Evolutionary conservation across 2,329 filamentous ascomycete species (phyloP).

Genomic region (Myriosclerotinia duriaeana): DNA sequence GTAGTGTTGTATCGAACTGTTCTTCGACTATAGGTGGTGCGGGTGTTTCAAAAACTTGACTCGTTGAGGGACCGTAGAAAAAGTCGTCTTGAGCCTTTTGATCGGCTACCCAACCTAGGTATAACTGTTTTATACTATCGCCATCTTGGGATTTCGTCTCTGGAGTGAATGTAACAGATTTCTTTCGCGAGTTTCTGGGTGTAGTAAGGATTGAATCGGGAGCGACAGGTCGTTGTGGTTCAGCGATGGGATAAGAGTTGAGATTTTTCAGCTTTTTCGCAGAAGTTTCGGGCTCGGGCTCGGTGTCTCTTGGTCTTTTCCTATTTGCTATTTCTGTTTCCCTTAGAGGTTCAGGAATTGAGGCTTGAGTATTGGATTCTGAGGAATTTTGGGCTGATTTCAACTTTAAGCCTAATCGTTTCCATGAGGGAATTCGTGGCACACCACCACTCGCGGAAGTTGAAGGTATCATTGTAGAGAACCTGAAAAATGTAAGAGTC

Average conservation of each 20-base stretch:
- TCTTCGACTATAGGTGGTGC: conserved; percentile 37
- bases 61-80: conserved; percentile 30
- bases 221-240: conserved; percentile 14
- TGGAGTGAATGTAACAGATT: conserved; percentile 64
- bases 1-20: conserved; percentile 34
- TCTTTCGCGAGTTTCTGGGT: conserved; percentile 43
- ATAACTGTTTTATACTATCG: conserved; percentile 52
- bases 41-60: conserved; percentile 34
- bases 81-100: conserved; percentile 40
- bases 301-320: conserved; percentile 32
- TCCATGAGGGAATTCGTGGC: conserved; percentile 56
- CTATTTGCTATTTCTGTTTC: conserved; percentile 32
- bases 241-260: conserved; percentile 22
- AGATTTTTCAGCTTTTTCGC: conserved; percentile 38
- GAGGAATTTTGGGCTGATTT: conserved; percentile 50
- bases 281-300: conserved; percentile 27
- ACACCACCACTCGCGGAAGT: conserved; percentile 23
- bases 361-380: conserved; percentile 23
- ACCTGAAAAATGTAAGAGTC: conserved; percentile 3
- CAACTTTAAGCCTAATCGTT: conserved; percentile 58
- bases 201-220: conserved; percentile 33
- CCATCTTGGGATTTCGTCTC: conserved; percentile 61
- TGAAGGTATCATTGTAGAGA: conserved; percentile 32
- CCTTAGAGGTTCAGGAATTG: conserved; percentile 25
- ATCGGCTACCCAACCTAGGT: conserved; percentile 50